Evolutionary conservation across 805 yeast species (phyloP), one percentile per base, ranked within the genome.

Genomic region (Ogataea haglerorum): DNA sequence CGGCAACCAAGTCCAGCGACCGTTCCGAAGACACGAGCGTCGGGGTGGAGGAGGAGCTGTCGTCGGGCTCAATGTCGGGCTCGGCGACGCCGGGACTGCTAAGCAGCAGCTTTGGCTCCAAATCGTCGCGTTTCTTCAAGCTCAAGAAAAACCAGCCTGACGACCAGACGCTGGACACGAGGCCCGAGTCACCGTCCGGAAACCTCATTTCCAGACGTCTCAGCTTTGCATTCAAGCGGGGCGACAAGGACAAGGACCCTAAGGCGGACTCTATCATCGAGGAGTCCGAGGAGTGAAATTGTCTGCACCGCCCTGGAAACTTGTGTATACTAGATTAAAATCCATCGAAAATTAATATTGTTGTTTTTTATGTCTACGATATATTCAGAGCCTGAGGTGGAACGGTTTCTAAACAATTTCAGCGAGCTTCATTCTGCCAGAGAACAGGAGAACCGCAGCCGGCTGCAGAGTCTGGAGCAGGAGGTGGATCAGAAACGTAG

Each of bases 71-170:
- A 17, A 29, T 18, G 14, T 21, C 35, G 10, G 25, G 30, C 30
- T 21, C 40, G 4, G 33, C 40, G 9, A 36, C 30, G n/a, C 34
- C 52, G 2, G 53, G 53, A 3, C 23, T 50, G 8, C 37, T 53
- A n/a, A 43, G 55, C 9, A 38, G 45, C 33, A 41, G 58, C 21
- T 49, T 56, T 40, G 59, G 61, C 10, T 46, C 63, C 7, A 57
- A 52, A 30, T 57, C 65, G 6, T 61, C 66, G 1, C 48, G 61
- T 36, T 60, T 62, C 34, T 62, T 62, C 45, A 62, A 62, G 45
- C 40, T 56, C 22, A 49, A 60, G 38, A 50, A 57, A 34, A 36
- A 45, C 25, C 36, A 17, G 25, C 18, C 21, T 10, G 45, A 41
- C 10, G 40, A 45, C 25, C 29, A 19, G 26, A 3, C 17, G 14